phyloP scores from a whole-genome alignment of 2,329 filamentous ascomycete genomes.

The Pseudocercospora ulei region DNA sequence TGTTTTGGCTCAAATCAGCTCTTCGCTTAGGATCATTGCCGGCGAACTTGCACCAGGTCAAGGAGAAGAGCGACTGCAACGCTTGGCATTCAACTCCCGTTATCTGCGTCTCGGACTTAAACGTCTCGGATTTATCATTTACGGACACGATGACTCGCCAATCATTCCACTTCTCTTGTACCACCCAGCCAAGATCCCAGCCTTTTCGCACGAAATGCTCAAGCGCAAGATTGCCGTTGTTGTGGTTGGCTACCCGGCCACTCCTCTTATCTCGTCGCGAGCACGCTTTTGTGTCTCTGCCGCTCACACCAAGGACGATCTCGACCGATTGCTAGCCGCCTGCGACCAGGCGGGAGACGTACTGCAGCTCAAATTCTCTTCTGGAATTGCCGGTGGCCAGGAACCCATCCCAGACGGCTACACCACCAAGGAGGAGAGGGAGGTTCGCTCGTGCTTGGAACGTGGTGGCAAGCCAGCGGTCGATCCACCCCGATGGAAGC shows the following conservation, averaged over 20 bases:
- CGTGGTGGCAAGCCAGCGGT: constrained; percentile 43
- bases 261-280: constrained; percentile 85
- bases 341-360: constrained; percentile 90
- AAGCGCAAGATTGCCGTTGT: constrained; percentile 96
- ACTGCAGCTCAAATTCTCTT: constrained; percentile 93
- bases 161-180: constrained; percentile 93
- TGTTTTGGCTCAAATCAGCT: constrained; percentile 81
- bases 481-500: constrained; percentile 64
- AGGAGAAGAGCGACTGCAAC: constrained; percentile 87
- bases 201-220: constrained; percentile 97
- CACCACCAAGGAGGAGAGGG: constrained; percentile 60
- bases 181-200: constrained; percentile 97
- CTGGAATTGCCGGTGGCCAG: constrained; percentile 80
- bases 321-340: constrained; percentile 77
- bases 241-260: constrained; percentile 93
- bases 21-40: constrained; percentile 75
- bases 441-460: constrained; percentile 47
- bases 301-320: constrained; percentile 95
- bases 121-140: constrained; percentile 91
- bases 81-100: constrained; percentile 94
- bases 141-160: constrained; percentile 93
- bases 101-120: constrained; percentile 97
- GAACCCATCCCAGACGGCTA: constrained; percentile 64
- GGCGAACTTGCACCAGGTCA: constrained; percentile 83
- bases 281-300: constrained; percentile 93